Percentiles rank a stretch among this genome's conserved stretches.
Evolutionary conservation across 139 green algal species (phyloP).

Genomic region (Marvania coccoides): DNA sequence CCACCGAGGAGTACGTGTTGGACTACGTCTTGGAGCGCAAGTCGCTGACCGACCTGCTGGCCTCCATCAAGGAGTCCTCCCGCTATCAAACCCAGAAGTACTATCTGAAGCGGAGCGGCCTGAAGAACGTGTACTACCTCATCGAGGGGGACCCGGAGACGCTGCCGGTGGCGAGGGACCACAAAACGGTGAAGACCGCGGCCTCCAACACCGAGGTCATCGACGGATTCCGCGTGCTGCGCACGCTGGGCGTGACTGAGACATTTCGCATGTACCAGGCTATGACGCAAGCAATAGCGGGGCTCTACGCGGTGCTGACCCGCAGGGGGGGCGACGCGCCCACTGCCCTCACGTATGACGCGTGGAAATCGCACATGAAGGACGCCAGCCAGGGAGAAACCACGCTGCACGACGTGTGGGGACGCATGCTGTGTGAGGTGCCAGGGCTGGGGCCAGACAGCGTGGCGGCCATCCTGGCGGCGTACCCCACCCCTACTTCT

Average conservation of each 20-base stretch:
- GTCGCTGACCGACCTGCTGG: slow-evolving; percentile 47
- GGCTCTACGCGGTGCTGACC: neutral
- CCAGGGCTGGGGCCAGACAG: slow-evolving; percentile 33
- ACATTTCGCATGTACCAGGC: slow-evolving; percentile 32
- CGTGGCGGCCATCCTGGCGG: slow-evolving; percentile 19
- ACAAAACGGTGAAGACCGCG: slow-evolving; percentile 48
- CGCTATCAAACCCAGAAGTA: slow-evolving; percentile 48
- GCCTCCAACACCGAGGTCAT: slow-evolving; percentile 21
- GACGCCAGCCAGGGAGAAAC: neutral
- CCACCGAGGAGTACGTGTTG: slow-evolving; percentile 47
- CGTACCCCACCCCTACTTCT: slow-evolving; percentile 35
- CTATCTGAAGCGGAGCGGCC: slow-evolving; percentile 42
- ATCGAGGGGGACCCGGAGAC: slow-evolving; percentile 59
- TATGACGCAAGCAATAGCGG: slow-evolving; percentile 19
- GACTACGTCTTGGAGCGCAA: slow-evolving; percentile 76
- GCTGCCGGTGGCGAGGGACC: neutral
- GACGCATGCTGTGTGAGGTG: slow-evolving; percentile 33
- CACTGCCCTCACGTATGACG: slow-evolving; percentile 6
- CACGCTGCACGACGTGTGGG: slow-evolving; percentile 48
- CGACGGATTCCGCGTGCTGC: slow-evolving; percentile 45
- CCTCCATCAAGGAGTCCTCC: slow-evolving; percentile 36
- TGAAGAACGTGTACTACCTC: slow-evolving; percentile 59
- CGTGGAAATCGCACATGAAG: slow-evolving; percentile 7
- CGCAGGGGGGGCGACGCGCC: neutral
- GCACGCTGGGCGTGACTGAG: slow-evolving; percentile 15